Evolutionary conservation across 2,329 filamentous ascomycete species (phyloP).

Genomic region (Xylariaceae sp.): DNA sequence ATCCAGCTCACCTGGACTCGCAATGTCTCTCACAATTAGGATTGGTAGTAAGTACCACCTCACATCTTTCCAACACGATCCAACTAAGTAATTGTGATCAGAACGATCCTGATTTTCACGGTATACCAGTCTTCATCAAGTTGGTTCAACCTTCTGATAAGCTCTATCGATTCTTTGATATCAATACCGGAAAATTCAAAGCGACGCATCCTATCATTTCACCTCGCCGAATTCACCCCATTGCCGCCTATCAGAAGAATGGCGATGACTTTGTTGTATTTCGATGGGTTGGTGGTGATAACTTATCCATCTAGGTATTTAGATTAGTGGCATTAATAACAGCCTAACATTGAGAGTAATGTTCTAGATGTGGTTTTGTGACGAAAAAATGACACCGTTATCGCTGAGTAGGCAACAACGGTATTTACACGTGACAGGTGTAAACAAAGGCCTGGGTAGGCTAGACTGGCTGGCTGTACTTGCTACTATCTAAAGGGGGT

Average conservation of each 20-base stretch:
- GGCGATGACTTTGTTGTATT: conserved; percentile 7
- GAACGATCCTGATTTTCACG: background rate
- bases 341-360: too few relatives aligned
- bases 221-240: background rate
- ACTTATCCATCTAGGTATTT: too few relatives aligned
- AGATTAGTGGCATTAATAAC: too few relatives aligned
- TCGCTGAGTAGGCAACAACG: too few relatives aligned
- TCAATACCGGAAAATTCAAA: conserved; percentile 13
- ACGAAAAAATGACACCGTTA: too few relatives aligned
- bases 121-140: conserved; percentile 9
- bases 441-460: too few relatives aligned
- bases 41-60: background rate
- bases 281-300: background rate
- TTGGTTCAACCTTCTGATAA: conserved; percentile 1
- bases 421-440: too few relatives aligned
- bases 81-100: background rate
- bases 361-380: too few relatives aligned
- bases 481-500: too few relatives aligned
- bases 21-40: conserved; percentile 3
- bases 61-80: background rate
- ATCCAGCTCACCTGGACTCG: conserved; percentile 14
- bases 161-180: conserved; percentile 5
- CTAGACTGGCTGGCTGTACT: too few relatives aligned
- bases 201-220: conserved; percentile 7
- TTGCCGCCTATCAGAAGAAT: conserved; percentile 9